phyloP scores from a whole-genome alignment of 2,329 filamentous ascomycete species.

The Xylariaceae sp. region DNA sequence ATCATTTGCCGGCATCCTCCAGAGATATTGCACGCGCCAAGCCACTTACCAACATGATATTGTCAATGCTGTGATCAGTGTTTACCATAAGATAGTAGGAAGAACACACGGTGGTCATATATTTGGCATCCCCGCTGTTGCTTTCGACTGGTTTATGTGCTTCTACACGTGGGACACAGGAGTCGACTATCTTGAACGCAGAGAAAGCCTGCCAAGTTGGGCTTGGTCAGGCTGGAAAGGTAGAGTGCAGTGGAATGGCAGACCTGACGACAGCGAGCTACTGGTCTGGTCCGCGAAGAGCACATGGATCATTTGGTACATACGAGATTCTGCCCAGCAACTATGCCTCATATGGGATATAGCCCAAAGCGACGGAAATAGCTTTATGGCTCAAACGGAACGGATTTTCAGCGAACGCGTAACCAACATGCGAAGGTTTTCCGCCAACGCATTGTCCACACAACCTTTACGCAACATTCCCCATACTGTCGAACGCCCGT shows the following conservation, averaged over 20 bases:
- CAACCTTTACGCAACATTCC: not conserved
- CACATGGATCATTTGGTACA: constrained; percentile 11
- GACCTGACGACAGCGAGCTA: not conserved
- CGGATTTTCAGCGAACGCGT: not conserved
- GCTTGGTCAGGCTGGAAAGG: constrained; percentile 4
- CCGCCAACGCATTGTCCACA: not conserved
- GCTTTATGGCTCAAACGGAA: not conserved
- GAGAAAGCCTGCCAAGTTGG: not conserved
- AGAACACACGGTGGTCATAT: not conserved
- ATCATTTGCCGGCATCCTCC: no score
- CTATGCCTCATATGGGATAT: not conserved
- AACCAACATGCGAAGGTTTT: not conserved
- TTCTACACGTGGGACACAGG: not conserved
- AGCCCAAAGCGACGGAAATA: not conserved
- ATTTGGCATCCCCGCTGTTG: not conserved
- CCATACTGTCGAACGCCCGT: not conserved
- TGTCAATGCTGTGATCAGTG: not conserved
- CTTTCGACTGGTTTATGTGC: constrained; percentile 3
- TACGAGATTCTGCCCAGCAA: not conserved
- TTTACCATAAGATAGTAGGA: not conserved
- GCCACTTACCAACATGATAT: no score
- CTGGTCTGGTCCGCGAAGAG: not conserved
- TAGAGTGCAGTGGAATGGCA: not conserved
- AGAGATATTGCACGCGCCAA: no score
- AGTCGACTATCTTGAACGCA: not conserved